Evolutionary conservation across 345 rosid genomes (phyloP), one percentile per base, ranked within the genome.

Genomic region (Heritiera littoralis): DNA sequence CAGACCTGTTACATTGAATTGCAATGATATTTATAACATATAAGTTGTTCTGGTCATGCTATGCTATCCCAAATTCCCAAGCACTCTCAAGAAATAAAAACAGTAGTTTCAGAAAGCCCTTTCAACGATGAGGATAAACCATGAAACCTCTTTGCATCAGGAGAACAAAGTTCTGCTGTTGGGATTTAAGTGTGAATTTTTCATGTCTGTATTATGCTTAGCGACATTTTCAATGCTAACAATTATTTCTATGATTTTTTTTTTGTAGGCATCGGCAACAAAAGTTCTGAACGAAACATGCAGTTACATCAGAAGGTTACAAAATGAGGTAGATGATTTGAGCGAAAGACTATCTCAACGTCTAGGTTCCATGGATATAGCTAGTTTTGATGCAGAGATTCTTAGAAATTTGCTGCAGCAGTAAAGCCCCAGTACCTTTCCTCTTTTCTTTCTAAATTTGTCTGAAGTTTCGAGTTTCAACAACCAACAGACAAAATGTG

Each of bases 241-340:
- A 28, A 30, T 28, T 40, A 28, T 59, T 59, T 32, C 18, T 28
- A 11, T 80, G 20, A 41, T n/a, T 18, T 66, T 64, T 4, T 17
- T 60, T 58, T 17, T 66, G 64, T 40, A 89, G 91, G 88, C 77
- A 28, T 79, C 90, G 56, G 86, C 86, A 80, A 81, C 90, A 46
- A 78, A 68, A 58, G 72, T 87, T 43, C 59, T 89, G 78, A 75
- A 87, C 74, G 93, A 90, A 80, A 78, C 89, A 67, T 87, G 90
- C 80, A 83, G 66, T 68, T 86, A 86, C 82, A 87, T 91, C 71
- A 85, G 82, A 81, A 87, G 78, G 60, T 81, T 91, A 74, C 85
- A 86, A 13, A 82, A 78, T 67, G 92, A 91, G 82, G 88, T 84
- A 48, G 87, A 87, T 82, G 90, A 83, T 30, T 85, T 91, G 38